A percentile compares a stretch with the other conserved stretches of the same genome.
These are phyloP conservation scores for Coccomyxa sp. DNA, from an alignment of 139 green algal genomes.

Conservation along the genomic window DNA sequence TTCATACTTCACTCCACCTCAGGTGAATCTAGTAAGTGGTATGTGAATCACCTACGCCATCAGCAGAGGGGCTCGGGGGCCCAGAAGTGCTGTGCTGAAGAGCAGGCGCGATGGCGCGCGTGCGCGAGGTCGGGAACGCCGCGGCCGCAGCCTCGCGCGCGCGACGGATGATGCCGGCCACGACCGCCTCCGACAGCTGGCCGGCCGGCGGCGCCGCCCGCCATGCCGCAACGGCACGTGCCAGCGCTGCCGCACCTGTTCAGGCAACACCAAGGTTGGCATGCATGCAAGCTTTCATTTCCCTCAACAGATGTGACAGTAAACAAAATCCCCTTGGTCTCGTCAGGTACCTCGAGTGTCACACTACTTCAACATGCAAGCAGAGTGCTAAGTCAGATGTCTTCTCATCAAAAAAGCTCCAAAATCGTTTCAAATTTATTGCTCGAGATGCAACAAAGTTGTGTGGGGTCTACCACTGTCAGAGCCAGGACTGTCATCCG, in stretches of 20 bases:
- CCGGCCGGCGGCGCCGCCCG: neutral
- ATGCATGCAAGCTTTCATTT: neutral
- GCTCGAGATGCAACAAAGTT: too few species aligned
- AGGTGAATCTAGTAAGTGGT: neutral
- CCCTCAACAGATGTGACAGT: neutral
- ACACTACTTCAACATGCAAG: neutral
- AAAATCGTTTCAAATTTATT: too few species aligned
- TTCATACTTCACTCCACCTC: neutral
- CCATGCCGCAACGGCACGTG: neutral
- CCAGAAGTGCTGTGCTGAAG: too few species aligned
- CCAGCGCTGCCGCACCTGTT: neutral
- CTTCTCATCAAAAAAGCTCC: neutral
- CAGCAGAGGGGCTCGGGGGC: neutral
- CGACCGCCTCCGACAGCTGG: neutral
- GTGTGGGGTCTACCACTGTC: too few species aligned
- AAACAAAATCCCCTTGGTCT: neutral
- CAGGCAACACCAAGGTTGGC: neutral
- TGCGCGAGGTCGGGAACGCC: neutral
- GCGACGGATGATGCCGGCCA: neutral
- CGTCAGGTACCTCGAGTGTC: neutral
- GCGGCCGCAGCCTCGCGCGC: neutral
- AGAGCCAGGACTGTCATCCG: neutral
- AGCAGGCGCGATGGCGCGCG: neutral
- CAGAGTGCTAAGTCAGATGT: neutral
- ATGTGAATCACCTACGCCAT: neutral